Evolutionary conservation across 2,329 filamentous ascomycete species (phyloP).

Genomic region (Claviceps lovelessii): DNA sequence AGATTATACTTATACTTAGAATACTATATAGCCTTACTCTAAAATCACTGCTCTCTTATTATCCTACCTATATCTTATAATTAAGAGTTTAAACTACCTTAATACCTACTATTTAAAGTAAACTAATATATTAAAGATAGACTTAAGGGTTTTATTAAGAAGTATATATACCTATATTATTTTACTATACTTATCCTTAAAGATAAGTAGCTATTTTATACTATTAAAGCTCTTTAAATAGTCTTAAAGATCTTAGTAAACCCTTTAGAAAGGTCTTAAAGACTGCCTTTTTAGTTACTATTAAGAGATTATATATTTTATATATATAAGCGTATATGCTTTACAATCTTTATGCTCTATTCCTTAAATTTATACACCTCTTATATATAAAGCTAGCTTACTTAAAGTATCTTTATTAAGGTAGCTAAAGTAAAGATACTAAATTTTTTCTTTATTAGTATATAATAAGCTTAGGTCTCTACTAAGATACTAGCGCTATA

Average conservation of each 20-base stretch:
- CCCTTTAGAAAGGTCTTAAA: neutral
- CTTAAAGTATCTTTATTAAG: no score
- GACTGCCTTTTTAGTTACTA: neutral
- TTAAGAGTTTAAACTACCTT: neutral
- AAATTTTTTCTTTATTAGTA: no score
- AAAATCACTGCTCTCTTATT: neutral
- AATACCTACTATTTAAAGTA: neutral
- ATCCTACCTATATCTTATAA: no score
- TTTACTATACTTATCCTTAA: neutral
- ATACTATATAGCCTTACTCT: neutral
- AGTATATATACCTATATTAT: neutral
- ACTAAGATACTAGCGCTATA: no score
- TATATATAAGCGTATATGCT: neutral
- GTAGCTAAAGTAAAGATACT: no score
- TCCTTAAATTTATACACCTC: no score
- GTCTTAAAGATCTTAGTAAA: neutral
- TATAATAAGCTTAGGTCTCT: no score
- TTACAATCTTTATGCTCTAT: neutral
- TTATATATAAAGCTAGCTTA: no score
- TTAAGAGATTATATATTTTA: neutral
- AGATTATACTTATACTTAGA: neutral
- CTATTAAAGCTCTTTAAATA: neutral
- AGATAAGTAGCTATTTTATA: neutral
- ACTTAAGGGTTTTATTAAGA: neutral
- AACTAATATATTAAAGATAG: neutral